Conservation (phyloP, 2,329 filamentous ascomycete species). For the Thielaviopsis ethacetica region DNA sequence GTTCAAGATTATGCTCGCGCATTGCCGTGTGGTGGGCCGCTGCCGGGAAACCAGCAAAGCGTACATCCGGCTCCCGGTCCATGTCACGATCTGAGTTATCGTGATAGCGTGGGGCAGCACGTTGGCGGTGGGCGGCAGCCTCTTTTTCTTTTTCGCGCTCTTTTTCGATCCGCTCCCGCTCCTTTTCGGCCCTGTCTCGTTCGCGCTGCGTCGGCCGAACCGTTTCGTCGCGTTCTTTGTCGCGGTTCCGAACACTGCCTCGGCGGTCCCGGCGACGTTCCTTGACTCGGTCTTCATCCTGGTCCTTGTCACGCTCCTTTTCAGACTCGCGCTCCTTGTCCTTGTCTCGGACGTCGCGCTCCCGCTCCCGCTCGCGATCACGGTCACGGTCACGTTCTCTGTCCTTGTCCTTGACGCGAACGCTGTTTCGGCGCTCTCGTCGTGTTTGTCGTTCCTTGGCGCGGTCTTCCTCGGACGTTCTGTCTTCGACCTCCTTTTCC, state of each 20-base stretch:
- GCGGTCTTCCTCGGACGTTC: conserved; percentile 6
- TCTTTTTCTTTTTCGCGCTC: conserved; percentile 15
- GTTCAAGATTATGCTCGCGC: not conserved
- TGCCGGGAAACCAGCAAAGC: conserved; percentile 1
- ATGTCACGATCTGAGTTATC: conserved; percentile 13
- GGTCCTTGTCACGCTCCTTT: conserved; percentile 13
- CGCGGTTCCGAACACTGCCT: conserved; percentile 6
- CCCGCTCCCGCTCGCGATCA: conserved; percentile 7
- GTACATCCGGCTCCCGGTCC: conserved; percentile 12
- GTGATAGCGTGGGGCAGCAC: conserved; percentile 4
- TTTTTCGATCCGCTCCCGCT: conserved; percentile 12
- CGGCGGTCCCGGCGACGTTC: conserved; percentile 10
- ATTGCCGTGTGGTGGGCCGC: not conserved
- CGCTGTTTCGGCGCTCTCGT: conserved; percentile 10
- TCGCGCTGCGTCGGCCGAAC: conserved; percentile 8
- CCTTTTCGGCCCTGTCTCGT: conserved; percentile 4
- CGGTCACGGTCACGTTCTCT: conserved; percentile 11
- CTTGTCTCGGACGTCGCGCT: conserved; percentile 1
- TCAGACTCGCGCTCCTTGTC: conserved; percentile 8
- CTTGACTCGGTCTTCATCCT: conserved; percentile 2
- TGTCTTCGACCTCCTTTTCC: conserved; percentile 1
- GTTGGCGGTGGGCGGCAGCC: conserved; percentile 6
- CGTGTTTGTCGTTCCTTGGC: conserved; percentile 7
- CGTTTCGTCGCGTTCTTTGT: conserved; percentile 8
- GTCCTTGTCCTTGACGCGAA: conserved; percentile 10